Evolutionary conservation across 768 basidiomycete species (phyloP).

Genomic region (Leccinellum luteum): DNA sequence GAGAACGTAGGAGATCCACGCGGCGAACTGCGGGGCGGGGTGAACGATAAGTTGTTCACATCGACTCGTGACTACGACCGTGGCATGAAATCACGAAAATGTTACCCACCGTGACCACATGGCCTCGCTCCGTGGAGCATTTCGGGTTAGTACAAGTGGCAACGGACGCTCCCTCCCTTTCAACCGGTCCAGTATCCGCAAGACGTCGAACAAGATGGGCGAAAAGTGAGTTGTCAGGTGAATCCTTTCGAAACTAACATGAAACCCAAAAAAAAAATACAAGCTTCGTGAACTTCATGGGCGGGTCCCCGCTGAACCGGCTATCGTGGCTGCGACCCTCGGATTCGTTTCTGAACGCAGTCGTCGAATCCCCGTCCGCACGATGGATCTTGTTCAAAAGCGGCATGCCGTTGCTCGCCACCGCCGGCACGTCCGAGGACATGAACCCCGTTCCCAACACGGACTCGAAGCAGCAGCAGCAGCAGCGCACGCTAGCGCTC

Average conservation of each 20-base stretch:
- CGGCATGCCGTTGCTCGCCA: constrained; percentile 63
- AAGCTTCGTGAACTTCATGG: constrained; percentile 50
- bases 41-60: not conserved
- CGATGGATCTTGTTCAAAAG: constrained; percentile 78
- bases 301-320: constrained; percentile 73
- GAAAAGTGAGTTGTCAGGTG: constrained; percentile 27
- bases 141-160: not conserved
- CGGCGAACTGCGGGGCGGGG: no score
- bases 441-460: not conserved
- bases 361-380: constrained; percentile 56
- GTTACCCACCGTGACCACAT: constrained; percentile 2
- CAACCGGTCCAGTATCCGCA: constrained; percentile 1
- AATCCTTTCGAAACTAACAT: not conserved
- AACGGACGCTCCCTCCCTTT: not conserved
- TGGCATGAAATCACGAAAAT: not conserved
- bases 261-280: not conserved
- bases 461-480: not conserved
- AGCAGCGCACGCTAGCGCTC: constrained; percentile 44
- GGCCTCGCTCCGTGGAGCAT: constrained; percentile 4
- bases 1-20: not conserved
- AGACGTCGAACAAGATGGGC: constrained; percentile 23
- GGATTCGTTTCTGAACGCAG: constrained; percentile 69
- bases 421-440: constrained; percentile 30
- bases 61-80: not conserved
- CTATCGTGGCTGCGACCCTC: constrained; percentile 80